A percentile compares a stretch with the other conserved stretches of the same genome.
Evolutionary conservation across 495 filamentous ascomycete species (phyloP).

Genomic region (Aspergillus saccharolyticus): DNA sequence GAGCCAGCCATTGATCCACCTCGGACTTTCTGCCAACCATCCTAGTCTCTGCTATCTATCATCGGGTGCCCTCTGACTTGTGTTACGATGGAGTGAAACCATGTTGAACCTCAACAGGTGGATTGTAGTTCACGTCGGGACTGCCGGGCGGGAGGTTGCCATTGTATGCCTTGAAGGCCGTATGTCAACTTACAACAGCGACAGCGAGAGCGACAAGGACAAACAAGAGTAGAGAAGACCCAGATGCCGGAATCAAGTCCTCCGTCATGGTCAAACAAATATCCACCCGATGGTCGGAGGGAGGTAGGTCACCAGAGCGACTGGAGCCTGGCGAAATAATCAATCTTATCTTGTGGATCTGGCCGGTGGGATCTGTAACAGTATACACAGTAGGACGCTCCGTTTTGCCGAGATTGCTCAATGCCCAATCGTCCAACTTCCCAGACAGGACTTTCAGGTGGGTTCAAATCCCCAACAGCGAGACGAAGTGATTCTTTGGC

Average conservation of each 20-base stretch:
- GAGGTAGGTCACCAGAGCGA: neutral
- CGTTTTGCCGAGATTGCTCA: conserved; percentile 7
- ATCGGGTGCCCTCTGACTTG: neutral
- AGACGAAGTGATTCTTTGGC: neutral
- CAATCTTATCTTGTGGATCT: conserved; percentile 30
- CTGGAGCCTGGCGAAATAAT: conserved; percentile 8
- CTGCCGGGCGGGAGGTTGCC: neutral
- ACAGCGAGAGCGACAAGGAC: neutral
- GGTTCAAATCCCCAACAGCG: neutral
- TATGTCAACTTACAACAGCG: neutral
- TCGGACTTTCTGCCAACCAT: neutral
- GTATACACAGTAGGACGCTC: neutral
- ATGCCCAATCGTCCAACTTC: neutral
- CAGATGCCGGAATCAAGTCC: neutral
- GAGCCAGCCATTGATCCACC: neutral
- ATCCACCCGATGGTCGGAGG: neutral
- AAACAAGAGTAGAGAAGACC: neutral
- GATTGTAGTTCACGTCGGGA: neutral
- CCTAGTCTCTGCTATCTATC: neutral
- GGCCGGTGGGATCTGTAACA: conserved; percentile 1
- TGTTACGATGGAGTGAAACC: neutral
- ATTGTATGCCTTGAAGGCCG: neutral
- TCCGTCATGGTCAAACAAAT: neutral
- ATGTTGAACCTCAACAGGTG: neutral
- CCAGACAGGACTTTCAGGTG: neutral